Evolutionary conservation across 495 filamentous ascomycete genomes (phyloP).

Genomic region (Diplogelasinospora grovesii): DNA sequence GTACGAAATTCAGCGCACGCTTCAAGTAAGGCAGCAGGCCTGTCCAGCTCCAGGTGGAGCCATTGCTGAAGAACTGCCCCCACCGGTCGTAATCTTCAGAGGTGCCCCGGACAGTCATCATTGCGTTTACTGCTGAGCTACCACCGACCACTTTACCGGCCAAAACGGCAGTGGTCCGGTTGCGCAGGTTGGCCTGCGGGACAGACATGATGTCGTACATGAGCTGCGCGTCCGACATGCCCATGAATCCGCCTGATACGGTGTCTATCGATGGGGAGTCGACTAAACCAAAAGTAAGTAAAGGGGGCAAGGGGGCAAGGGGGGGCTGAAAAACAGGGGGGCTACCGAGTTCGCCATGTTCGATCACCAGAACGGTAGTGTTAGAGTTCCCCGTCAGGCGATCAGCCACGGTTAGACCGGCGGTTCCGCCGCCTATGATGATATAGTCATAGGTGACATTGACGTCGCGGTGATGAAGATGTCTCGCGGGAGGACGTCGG

Average conservation of each 20-base stretch:
- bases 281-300: constrained; percentile 2
- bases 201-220: constrained; percentile 38
- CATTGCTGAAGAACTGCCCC: constrained; percentile 33
- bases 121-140: constrained; percentile 49
- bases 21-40: constrained; percentile 43
- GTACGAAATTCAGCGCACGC: constrained; percentile 35
- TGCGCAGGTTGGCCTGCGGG: constrained; percentile 29
- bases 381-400: constrained; percentile 42
- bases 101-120: constrained; percentile 40
- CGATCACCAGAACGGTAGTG: constrained; percentile 45
- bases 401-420: constrained; percentile 76
- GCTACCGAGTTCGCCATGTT: constrained; percentile 26
- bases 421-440: constrained; percentile 82
- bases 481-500: too few relatives aligned
- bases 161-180: constrained; percentile 28
- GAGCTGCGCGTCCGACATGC: constrained; percentile 13
- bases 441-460: constrained; percentile 64
- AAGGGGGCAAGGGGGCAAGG: too few relatives aligned
- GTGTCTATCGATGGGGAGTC: constrained; percentile 19
- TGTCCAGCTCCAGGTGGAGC: constrained; percentile 38
- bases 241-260: constrained; percentile 22
- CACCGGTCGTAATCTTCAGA: constrained; percentile 42
- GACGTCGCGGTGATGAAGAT: too few relatives aligned
- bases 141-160: constrained; percentile 54
- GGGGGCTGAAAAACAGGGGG: not conserved